Base-by-base conservation (phyloP, 1,284 basidiomycete genomes). In the Stereum hirsutum region DNA sequence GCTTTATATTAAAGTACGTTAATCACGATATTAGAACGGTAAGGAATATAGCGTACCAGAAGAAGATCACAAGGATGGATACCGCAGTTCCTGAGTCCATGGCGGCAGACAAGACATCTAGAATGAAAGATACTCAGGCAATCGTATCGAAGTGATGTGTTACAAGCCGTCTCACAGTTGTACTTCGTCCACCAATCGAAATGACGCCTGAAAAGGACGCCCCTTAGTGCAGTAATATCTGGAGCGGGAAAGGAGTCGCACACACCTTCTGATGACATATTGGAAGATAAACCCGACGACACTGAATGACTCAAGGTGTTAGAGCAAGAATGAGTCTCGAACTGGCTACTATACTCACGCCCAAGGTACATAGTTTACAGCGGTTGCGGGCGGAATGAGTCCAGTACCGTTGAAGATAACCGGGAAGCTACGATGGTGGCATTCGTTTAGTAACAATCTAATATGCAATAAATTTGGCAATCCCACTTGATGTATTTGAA, bases 41-140 rank as follows among this genome's bases (percentile, higher is more conserved):
- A 2, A 7, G 3, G 26, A 6, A 12, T 10, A 11, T n/a, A 21
- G 47, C 60, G 44, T 35, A 63, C 62, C 62, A 63, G 53, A 74
- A 74, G 55, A 69, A 74, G 10, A 73, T 63, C 5, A 74, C 44
- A 7, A 73, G 51, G 2, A 63, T 62, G 4, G 62, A 60, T 27
- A 70, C 53, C 1, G 71, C 71, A 3, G 71, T 62, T 15, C 73
- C 72, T 4, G 64, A 62, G 47, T 74, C 72, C 20, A 74, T 55
- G 8, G 71, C 71, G n/a, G 71, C 73, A 4, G 73, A 74, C 6
- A 74, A 59, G 23, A 73, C 69, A 45, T 73, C 72, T 65, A 19
- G 26, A 5, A 6, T 10, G 33, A 35, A 10, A 35, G 33, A 4
- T 35, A 17, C 10, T n/a, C 28, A 30, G 10, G 28, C 28, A n/a